phyloP scores from a whole-genome alignment of 225 moss, liverwort and hornwort genomes.

The Neckera pumila region DNA sequence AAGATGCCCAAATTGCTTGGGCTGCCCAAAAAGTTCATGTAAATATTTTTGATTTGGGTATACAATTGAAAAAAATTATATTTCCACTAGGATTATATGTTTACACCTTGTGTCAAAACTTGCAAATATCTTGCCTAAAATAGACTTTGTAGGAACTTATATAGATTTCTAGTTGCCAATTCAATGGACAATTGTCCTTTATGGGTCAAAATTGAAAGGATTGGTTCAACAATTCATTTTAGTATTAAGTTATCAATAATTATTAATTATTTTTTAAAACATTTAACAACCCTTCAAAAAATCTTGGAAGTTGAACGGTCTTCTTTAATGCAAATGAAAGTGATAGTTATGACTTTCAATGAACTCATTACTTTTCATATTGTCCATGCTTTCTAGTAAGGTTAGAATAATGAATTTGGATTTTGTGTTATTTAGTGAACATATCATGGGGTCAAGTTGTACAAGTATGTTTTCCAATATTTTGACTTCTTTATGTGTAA shows the following conservation, averaged over 20 bases:
- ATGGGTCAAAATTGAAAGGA: background rate
- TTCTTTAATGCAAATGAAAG: background rate
- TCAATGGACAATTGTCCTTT: background rate
- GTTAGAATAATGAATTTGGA: no score
- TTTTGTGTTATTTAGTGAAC: no score
- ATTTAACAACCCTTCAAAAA: rapidly evolving
- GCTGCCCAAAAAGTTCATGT: rapidly evolving
- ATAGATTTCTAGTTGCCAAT: no score
- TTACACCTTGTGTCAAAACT: no score
- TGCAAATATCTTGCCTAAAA: no score
- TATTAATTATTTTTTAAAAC: background rate
- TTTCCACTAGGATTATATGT: no score
- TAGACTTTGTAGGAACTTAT: background rate
- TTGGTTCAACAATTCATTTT: background rate
- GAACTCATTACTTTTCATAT: background rate
- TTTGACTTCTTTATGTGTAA: no score
- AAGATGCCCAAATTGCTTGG: no score
- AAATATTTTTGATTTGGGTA: background rate
- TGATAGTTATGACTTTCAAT: background rate
- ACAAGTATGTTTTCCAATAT: no score
- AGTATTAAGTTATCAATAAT: background rate
- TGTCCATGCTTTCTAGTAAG: background rate
- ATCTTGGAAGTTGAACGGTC: background rate
- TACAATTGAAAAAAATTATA: no score
- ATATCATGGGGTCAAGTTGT: no score